Evolutionary conservation across 176 grass and related monocot species (phyloP).

Genomic region (Poa pratensis): DNA sequence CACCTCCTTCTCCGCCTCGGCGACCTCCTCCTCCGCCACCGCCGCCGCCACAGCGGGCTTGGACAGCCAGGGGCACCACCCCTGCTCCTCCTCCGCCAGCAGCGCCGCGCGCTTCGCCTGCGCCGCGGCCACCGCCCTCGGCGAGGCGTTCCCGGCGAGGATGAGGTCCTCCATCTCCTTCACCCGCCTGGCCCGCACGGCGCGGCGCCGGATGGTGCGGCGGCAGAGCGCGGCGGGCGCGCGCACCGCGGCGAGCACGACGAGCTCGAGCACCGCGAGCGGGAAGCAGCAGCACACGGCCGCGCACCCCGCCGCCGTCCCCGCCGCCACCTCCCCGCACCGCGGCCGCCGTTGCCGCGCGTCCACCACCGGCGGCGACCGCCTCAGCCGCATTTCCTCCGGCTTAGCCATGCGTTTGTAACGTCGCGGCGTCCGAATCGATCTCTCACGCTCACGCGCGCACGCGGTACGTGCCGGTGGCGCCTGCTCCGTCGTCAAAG

Average conservation of each 20-base stretch:
- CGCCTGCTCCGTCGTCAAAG: conserved; percentile 30
- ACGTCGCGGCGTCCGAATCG: background rate
- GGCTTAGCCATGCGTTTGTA: too few species aligned
- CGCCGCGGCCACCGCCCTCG: background rate
- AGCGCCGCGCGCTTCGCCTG: background rate
- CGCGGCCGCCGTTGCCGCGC: conserved; percentile 34
- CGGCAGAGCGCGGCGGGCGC: conserved; percentile 62
- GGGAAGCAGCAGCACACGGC: conserved; percentile 79
- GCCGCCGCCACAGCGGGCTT: background rate
- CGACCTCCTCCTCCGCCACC: conserved; percentile 16
- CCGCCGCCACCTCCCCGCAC: conserved; percentile 76
- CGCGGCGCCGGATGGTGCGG: conserved; percentile 33
- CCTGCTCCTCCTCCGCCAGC: background rate
- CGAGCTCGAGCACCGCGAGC: conserved; percentile 60
- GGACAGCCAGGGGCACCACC: conserved; percentile 16
- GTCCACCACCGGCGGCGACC: conserved; percentile 31
- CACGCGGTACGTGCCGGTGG: background rate
- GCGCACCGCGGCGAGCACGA: conserved; percentile 64
- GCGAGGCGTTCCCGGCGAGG: conserved; percentile 19
- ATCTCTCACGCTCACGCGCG: background rate
- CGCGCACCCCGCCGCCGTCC: conserved; percentile 67
- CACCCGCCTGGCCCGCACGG: conserved; percentile 13
- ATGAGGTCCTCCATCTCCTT: conserved; percentile 35
- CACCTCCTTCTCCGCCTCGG: conserved; percentile 56
- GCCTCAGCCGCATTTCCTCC: conserved; percentile 24